phyloP scores from a whole-genome alignment of 129 eudicot genomes.

The Tanacetum coccineum region DNA sequence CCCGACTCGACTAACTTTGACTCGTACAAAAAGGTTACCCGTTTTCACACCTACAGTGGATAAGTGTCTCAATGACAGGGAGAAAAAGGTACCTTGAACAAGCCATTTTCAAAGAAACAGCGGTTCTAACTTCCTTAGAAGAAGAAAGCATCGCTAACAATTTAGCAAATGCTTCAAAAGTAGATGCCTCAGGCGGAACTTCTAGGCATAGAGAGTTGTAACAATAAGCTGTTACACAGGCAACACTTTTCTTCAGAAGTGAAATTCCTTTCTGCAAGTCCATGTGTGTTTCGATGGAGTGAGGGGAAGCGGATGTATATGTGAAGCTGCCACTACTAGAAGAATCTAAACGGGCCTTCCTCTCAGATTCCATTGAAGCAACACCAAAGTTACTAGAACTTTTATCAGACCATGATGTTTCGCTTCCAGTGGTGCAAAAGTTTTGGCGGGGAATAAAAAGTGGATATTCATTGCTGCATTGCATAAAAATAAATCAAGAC shows the following conservation, averaged over 20 bases:
- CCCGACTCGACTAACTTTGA: not conserved
- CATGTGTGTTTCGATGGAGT: slow-evolving; percentile 77
- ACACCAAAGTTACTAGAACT: slow-evolving; percentile 94
- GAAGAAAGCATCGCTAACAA: slow-evolving; percentile 86
- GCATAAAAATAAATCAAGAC: slow-evolving; percentile 7
- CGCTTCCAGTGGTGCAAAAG: slow-evolving; percentile 72
- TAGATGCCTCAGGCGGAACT: slow-evolving; percentile 79
- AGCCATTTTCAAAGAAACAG: slow-evolving; percentile 65
- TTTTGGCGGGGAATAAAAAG: slow-evolving; percentile 89
- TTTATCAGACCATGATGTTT: slow-evolving; percentile 85
- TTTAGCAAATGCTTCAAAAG: slow-evolving; percentile 93
- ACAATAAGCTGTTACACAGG: slow-evolving; percentile 90
- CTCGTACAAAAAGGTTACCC: not conserved
- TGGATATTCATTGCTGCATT: slow-evolving; percentile 75
- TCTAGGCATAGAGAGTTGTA: slow-evolving; percentile 76
- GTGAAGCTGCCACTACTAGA: slow-evolving; percentile 70
- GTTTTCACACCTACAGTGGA: not conserved
- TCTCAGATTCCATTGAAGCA: slow-evolving; percentile 85
- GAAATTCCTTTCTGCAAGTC: slow-evolving; percentile 97
- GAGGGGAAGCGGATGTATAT: slow-evolving; percentile 78
- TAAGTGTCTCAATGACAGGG: not conserved
- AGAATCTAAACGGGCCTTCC: slow-evolving; percentile 69
- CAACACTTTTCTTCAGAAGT: slow-evolving; percentile 96
- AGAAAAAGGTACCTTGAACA: slow-evolving; percentile 56
- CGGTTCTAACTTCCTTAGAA: slow-evolving; percentile 77